phyloP scores from a whole-genome alignment of 208 protist genomes.

The Trypanosoma cruzi region DNA sequence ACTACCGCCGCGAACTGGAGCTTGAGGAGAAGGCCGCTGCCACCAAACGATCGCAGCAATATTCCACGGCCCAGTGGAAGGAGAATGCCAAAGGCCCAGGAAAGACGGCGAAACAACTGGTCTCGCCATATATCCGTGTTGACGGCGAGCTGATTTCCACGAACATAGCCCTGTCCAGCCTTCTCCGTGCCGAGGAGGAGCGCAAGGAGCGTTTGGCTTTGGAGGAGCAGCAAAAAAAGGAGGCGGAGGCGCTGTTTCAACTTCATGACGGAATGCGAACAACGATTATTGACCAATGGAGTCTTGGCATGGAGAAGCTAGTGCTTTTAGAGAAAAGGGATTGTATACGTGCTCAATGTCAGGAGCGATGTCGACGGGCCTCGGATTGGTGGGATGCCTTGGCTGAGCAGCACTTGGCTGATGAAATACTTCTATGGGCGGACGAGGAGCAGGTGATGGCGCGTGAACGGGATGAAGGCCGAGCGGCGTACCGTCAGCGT shows the following conservation, averaged over 20 bases:
- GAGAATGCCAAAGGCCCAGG: not conserved
- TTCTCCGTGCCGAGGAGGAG: conserved; percentile 19
- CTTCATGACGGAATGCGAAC: conserved; percentile 34
- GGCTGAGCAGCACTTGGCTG: conserved; percentile 20
- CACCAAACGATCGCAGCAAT: not conserved
- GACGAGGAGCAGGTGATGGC: conserved; percentile 24
- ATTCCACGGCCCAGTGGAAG: too few relatives aligned
- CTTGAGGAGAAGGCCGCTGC: conserved; percentile 18
- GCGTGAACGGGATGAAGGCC: conserved; percentile 26
- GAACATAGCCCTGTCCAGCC: conserved; percentile 9
- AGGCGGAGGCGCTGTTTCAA: conserved; percentile 19
- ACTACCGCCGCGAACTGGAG: conserved; percentile 31
- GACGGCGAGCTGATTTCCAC: conserved; percentile 27
- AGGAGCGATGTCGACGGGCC: conserved; percentile 15
- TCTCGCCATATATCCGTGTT: conserved; percentile 23
- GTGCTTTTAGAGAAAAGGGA: conserved; percentile 10
- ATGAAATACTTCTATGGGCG: conserved; percentile 29
- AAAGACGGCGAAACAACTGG: conserved; percentile 11
- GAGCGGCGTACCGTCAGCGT: conserved; percentile 16
- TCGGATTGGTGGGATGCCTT: conserved; percentile 7
- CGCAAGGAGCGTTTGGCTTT: conserved; percentile 16
- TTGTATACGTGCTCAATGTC: not conserved
- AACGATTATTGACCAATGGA: conserved; percentile 40
- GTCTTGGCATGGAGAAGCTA: conserved; percentile 35
- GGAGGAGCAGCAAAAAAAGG: conserved; percentile 17